Evolutionary conservation across 2,329 filamentous ascomycete species (phyloP).

Genomic region (Diaporthe sp.): DNA sequence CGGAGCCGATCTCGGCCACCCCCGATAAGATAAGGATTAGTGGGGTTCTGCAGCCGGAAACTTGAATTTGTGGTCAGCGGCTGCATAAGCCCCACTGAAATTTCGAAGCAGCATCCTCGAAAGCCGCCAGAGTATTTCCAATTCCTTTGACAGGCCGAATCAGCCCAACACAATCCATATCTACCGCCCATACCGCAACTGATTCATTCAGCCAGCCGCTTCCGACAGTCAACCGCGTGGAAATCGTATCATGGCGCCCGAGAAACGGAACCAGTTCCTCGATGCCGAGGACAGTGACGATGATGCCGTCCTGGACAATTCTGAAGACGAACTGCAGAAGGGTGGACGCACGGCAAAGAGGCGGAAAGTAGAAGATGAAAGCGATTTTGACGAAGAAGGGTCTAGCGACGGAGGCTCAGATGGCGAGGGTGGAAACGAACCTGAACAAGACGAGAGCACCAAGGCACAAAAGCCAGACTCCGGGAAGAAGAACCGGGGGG

Average conservation of each 20-base stretch:
- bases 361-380: slow-evolving; percentile 68
- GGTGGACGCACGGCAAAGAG: slow-evolving; percentile 74
- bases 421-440: slow-evolving; percentile 44
- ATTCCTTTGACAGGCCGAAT: slow-evolving; percentile 33
- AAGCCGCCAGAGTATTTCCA: slow-evolving; percentile 18
- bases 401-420: slow-evolving; percentile 54
- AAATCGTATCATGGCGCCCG: slow-evolving; percentile 70
- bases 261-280: slow-evolving; percentile 81
- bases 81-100: slow-evolving; percentile 33
- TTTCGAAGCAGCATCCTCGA: slow-evolving; percentile 29
- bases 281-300: slow-evolving; percentile 73
- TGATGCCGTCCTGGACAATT: slow-evolving; percentile 72
- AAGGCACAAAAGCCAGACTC: background rate
- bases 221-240: background rate
- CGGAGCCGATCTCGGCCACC: slow-evolving; percentile 41
- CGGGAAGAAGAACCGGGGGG: slow-evolving; percentile 41
- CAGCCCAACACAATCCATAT: slow-evolving; percentile 14
- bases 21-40: slow-evolving; percentile 37
- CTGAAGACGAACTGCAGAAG: slow-evolving; percentile 75
- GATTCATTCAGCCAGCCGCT: slow-evolving; percentile 27
- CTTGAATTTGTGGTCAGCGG: slow-evolving; percentile 9
- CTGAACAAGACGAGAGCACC: slow-evolving; percentile 37
- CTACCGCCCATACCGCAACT: background rate
- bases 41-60: background rate
- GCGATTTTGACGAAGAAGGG: slow-evolving; percentile 54